These are phyloP conservation scores for Vitrella brassicaformis DNA, from an alignment of 73 alveolate species.

Conservation along the genomic window DNA sequence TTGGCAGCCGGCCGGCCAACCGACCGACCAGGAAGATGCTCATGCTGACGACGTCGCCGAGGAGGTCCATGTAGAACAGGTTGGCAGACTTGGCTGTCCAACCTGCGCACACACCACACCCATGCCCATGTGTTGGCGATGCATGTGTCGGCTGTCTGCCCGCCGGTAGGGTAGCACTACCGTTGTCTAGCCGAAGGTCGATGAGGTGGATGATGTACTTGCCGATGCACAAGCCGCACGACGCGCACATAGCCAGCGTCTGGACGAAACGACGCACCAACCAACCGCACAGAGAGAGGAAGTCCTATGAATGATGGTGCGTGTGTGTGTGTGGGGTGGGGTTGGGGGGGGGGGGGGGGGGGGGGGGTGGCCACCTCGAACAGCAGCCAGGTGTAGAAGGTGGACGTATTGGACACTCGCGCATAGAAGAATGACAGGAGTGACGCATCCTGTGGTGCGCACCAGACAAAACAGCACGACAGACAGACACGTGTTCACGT, in stretches of 20 bases:
- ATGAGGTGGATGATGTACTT: too few species aligned
- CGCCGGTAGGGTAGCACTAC: too few species aligned
- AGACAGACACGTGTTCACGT: too few species aligned
- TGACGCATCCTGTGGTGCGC: not conserved
- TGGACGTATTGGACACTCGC: not conserved
- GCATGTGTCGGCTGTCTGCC: too few species aligned
- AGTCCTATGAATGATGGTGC: not conserved
- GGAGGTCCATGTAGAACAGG: not conserved
- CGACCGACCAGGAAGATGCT: not conserved
- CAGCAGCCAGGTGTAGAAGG: not conserved
- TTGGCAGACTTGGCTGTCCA: not conserved
- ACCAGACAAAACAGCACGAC: too few species aligned
- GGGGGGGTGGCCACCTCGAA: not conserved
- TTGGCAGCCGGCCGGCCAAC: too few species aligned
- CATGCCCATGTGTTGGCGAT: too few species aligned
- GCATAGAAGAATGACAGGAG: not conserved
- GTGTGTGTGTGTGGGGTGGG: not conserved
- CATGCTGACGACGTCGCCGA: not conserved
- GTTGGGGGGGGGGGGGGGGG: not conserved
- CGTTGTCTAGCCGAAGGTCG: too few species aligned
- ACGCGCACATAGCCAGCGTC: too few species aligned
- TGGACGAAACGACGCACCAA: too few species aligned
- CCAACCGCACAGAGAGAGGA: not conserved
- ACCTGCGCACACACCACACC: not conserved
- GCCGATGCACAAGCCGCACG: too few species aligned